phyloP scores from a whole-genome alignment of 2,329 filamentous ascomycete species.

The Diplodia intermedia region DNA sequence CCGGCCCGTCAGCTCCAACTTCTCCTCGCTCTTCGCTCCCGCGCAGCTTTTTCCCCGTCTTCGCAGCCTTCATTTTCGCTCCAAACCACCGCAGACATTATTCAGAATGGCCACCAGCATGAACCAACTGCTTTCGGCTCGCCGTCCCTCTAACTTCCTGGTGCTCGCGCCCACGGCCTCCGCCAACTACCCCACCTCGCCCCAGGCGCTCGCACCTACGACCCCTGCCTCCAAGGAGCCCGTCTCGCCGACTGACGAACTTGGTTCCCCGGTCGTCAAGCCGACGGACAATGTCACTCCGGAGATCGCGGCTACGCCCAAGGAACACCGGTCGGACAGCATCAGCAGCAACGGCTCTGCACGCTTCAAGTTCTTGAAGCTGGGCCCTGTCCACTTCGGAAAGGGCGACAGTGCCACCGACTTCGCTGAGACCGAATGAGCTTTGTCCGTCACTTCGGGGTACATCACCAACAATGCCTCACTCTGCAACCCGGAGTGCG shows the following conservation, averaged over 20 bases:
- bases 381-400: conserved; percentile 69
- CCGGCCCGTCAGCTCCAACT: background rate
- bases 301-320: conserved; percentile 26
- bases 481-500: conserved; percentile 8
- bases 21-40: background rate
- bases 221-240: conserved; percentile 9
- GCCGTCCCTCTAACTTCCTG: conserved; percentile 33
- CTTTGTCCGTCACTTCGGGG: background rate
- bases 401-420: conserved; percentile 64
- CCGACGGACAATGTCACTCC: conserved; percentile 8
- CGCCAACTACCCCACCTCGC: conserved; percentile 29
- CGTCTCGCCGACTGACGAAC: conserved; percentile 20
- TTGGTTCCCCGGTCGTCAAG: conserved; percentile 26
- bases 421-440: conserved; percentile 45
- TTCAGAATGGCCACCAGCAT: conserved; percentile 12
- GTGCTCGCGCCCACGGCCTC: conserved; percentile 36
- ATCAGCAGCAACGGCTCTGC: conserved; percentile 54
- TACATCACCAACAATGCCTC: background rate
- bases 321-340: conserved; percentile 58
- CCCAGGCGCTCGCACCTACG: conserved; percentile 24
- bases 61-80: background rate
- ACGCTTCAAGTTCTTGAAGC: conserved; percentile 64
- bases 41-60: background rate
- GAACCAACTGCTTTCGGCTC: conserved; percentile 24
- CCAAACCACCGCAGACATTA: background rate